Percentiles rank a stretch among this genome's conserved stretches.
phyloP scores from a whole-genome alignment of 139 green algal genomes.

The Chlorella sp. region DNA sequence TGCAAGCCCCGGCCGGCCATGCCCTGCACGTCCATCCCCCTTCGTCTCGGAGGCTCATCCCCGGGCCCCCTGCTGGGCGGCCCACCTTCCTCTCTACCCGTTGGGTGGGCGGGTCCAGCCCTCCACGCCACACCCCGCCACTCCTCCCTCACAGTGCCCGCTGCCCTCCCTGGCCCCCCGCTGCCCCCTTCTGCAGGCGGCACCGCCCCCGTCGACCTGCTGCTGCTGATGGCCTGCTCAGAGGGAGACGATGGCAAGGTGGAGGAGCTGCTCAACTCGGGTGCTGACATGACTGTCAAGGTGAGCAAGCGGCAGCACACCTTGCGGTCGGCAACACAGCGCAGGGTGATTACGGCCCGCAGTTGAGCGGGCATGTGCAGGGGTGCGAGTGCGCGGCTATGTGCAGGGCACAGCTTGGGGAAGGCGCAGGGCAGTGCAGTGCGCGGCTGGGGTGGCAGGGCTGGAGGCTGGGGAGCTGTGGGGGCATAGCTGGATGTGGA shows the following conservation, averaged over 20 bases:
- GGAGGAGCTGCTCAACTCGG: slow-evolving; percentile 84
- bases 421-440: too few relatives aligned
- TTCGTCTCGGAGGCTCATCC: too few relatives aligned
- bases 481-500: too few relatives aligned
- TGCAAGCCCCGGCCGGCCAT: not conserved
- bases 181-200: slow-evolving; percentile 45
- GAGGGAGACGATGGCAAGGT: slow-evolving; percentile 96
- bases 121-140: too few relatives aligned
- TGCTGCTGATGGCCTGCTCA: slow-evolving; percentile 88
- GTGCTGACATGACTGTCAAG: slow-evolving; percentile 71
- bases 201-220: slow-evolving; percentile 85
- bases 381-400: too few relatives aligned
- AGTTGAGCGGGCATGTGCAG: too few relatives aligned
- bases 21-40: too few relatives aligned
- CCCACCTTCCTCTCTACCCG: not conserved
- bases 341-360: too few relatives aligned
- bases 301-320: slow-evolving; percentile 22
- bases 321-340: too few relatives aligned
- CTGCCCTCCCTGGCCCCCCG: not conserved
- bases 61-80: not conserved
- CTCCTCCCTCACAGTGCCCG: not conserved
- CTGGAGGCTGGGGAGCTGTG: too few relatives aligned
- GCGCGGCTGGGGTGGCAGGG: too few relatives aligned
- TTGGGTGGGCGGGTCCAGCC: not conserved
- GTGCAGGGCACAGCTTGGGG: too few relatives aligned